phyloP scores from a whole-genome alignment of 1,284 basidiomycete species.

The Heterobasidion occidentale region DNA sequence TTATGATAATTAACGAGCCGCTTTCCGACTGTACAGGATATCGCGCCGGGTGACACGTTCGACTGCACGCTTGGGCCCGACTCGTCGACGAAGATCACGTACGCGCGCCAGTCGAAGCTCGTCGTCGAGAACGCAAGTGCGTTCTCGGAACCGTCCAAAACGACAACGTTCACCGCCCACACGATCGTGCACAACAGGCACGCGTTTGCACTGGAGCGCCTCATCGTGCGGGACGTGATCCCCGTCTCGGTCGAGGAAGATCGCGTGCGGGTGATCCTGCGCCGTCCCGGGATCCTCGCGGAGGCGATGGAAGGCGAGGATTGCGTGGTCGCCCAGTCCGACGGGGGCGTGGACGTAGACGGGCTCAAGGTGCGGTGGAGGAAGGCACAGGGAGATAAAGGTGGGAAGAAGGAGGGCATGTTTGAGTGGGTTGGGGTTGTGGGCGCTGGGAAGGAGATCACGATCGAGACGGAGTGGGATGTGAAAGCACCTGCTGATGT shows the following conservation, averaged over 20 bases:
- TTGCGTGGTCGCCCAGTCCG: slow-evolving; percentile 18
- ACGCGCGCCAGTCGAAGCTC: slow-evolving; percentile 30
- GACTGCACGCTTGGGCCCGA: slow-evolving; percentile 49
- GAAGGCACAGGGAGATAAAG: slow-evolving; percentile 12
- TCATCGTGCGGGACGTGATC: slow-evolving; percentile 41
- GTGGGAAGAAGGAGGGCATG: slow-evolving; percentile 20
- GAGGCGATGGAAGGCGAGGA: slow-evolving; percentile 32
- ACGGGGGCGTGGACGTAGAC: background rate
- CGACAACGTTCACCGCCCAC: slow-evolving; percentile 33
- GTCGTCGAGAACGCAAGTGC: slow-evolving; percentile 25
- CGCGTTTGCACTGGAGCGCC: slow-evolving; percentile 29
- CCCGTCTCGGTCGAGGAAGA: slow-evolving; percentile 31
- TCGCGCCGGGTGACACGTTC: slow-evolving; percentile 38
- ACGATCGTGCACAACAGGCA: slow-evolving; percentile 43
- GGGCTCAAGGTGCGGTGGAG: slow-evolving; percentile 16
- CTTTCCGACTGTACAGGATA: background rate
- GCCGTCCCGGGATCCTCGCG: slow-evolving; percentile 38
- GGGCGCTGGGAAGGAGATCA: slow-evolving; percentile 23
- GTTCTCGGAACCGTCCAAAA: slow-evolving; percentile 36
- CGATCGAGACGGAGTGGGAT: slow-evolving; percentile 41
- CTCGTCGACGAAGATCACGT: slow-evolving; percentile 37
- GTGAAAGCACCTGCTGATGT: slow-evolving; percentile 35
- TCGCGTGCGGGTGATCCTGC: slow-evolving; percentile 37
- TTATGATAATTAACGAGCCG: background rate
- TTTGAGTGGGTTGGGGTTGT: slow-evolving; percentile 21